Percentiles rank a stretch among this genome's conserved stretches.
Conservation (phyloP, 2,329 filamentous ascomycete genomes). For the Diplodia seriata region DNA sequence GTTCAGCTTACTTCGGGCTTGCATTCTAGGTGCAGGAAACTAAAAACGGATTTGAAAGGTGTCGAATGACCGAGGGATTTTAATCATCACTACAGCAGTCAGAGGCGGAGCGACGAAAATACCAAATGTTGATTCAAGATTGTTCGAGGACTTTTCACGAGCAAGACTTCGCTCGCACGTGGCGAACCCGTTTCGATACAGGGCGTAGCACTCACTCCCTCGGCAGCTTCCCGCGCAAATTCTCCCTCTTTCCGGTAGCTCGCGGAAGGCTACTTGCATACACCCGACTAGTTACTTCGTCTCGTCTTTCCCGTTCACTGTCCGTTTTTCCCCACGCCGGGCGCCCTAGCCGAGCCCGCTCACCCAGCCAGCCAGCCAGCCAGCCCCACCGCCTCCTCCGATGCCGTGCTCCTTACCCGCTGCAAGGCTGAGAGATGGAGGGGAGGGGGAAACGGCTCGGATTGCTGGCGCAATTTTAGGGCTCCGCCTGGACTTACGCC, state of each 20-base stretch:
- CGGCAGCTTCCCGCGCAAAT: neutral
- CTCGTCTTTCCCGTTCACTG: neutral
- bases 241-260: neutral
- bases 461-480: too few species aligned
- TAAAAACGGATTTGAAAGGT: neutral
- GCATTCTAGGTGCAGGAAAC: neutral
- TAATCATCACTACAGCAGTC: neutral
- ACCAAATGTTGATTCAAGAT: neutral
- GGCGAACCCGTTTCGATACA: neutral
- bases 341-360: neutral
- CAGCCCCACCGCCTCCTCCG: neutral
- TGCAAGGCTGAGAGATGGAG: conserved; percentile 3
- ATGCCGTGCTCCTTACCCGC: conserved; percentile 7
- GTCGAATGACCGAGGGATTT: neutral
- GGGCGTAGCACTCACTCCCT: neutral
- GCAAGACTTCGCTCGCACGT: neutral
- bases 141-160: neutral
- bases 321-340: neutral
- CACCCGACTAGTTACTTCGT: neutral
- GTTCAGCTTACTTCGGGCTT: neutral
- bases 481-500: too few species aligned
- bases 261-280: neutral
- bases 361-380: too few species aligned
- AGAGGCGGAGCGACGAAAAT: neutral
- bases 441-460: too few species aligned